Percentiles rank a stretch among this genome's conserved stretches.
These are phyloP conservation scores for Xerocomus brunneocitrinus DNA, from an alignment of 768 basidiomycete genomes.

Conservation along the genomic window DNA sequence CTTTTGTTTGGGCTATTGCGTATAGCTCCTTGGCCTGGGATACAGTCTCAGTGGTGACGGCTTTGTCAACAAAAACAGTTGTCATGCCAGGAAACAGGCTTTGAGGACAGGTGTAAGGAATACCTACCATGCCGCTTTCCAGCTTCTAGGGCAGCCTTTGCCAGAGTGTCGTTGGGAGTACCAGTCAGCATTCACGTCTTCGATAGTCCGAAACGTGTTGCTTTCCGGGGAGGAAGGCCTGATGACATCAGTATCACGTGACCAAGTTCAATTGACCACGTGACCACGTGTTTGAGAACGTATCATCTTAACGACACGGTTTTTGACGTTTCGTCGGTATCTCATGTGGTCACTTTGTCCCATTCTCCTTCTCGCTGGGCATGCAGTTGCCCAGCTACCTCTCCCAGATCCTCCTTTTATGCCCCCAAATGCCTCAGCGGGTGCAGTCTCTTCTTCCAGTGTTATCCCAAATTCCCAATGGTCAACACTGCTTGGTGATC, in stretches of 20 bases:
- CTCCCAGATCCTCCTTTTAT: constrained; percentile 62
- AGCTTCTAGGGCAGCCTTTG: too few species aligned
- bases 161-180: too few species aligned
- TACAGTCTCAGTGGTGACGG: too few species aligned
- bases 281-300: constrained; percentile 16
- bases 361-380: constrained; percentile 19
- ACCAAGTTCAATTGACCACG: constrained; percentile 10
- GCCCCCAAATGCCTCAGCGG: constrained; percentile 56
- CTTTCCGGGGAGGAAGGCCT: too few species aligned
- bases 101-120: too few species aligned
- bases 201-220: too few species aligned
- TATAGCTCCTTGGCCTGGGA: too few species aligned
- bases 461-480: constrained; percentile 69
- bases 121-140: too few species aligned
- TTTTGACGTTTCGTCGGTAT: not conserved
- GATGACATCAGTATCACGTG: constrained; percentile 19
- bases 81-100: too few species aligned
- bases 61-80: too few species aligned
- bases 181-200: too few species aligned
- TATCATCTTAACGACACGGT: not conserved
- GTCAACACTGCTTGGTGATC: constrained; percentile 73
- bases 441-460: constrained; percentile 44
- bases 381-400: constrained; percentile 50
- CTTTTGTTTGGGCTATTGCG: too few species aligned
- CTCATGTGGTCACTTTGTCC: constrained; percentile 20